Conservation (phyloP, 2,329 filamentous ascomycete species). For the Cryphonectria carpinicola region DNA sequence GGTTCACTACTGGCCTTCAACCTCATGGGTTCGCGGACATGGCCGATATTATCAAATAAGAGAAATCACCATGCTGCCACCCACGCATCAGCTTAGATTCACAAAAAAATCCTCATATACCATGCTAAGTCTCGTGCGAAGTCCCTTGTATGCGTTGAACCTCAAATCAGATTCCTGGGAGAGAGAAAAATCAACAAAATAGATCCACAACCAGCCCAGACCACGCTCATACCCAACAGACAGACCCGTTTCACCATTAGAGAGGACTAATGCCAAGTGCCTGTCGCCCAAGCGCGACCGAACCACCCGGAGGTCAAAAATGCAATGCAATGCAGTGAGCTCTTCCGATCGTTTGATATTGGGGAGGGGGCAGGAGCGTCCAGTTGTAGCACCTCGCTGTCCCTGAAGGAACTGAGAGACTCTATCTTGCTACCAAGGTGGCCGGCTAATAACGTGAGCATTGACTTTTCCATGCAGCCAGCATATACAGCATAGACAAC, state of each 20-base stretch:
- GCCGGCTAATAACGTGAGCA: neutral
- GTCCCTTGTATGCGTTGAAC: neutral
- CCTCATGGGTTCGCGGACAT: neutral
- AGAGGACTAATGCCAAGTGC: too few relatives aligned
- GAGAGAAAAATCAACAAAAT: neutral
- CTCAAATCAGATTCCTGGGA: neutral
- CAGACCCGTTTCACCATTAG: neutral
- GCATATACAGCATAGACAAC: neutral
- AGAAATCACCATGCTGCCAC: neutral
- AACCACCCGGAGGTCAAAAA: neutral
- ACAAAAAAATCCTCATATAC: neutral
- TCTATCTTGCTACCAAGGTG: neutral
- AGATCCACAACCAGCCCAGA: neutral
- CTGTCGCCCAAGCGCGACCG: neutral
- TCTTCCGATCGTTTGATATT: neutral
- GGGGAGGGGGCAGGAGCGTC: neutral
- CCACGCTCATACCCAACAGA: neutral
- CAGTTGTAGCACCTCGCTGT: neutral
- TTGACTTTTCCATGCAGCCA: neutral
- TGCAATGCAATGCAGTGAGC: neutral
- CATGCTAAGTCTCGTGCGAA: neutral
- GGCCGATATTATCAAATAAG: neutral
- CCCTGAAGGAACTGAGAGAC: neutral
- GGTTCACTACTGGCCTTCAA: neutral
- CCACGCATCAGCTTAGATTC: neutral